Evolutionary conservation across 768 basidiomycete genomes (phyloP).

Genomic region (Rhodotorula taiwanensis): DNA sequence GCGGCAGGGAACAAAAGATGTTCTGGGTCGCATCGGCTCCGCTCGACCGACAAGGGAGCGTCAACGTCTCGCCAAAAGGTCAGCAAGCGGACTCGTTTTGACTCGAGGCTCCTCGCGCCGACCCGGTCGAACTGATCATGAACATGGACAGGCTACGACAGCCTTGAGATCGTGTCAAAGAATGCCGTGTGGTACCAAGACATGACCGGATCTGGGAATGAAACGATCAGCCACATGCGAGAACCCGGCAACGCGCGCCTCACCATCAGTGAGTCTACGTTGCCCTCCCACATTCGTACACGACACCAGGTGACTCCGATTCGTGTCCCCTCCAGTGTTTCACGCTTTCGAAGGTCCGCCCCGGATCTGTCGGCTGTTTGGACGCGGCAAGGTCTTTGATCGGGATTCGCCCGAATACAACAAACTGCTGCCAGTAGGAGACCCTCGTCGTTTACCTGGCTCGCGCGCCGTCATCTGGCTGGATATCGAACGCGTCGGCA

Average conservation of each 20-base stretch:
- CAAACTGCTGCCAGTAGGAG: conserved; percentile 13
- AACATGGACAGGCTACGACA: conserved; percentile 12
- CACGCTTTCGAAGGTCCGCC: conserved; percentile 22
- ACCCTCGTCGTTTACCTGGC: conserved; percentile 21
- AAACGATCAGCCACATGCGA: conserved; percentile 35
- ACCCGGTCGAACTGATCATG: too few relatives aligned
- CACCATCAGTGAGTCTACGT: conserved; percentile 31
- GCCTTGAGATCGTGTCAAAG: conserved; percentile 18
- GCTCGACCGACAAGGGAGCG: conserved; percentile 1
- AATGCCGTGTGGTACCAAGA: conserved; percentile 27
- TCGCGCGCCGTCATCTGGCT: conserved; percentile 30
- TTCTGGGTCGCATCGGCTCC: conserved; percentile 33
- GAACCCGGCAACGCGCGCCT: conserved; percentile 34
- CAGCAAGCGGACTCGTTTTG: not conserved
- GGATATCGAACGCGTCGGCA: conserved; percentile 26
- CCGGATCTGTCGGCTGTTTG: conserved; percentile 6
- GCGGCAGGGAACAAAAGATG: conserved; percentile 29
- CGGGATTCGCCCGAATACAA: conserved; percentile 23
- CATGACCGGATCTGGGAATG: conserved; percentile 26
- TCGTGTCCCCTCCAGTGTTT: not conserved
- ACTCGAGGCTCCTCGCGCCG: not conserved
- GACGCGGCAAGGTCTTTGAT: conserved; percentile 20
- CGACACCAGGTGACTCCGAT: not conserved
- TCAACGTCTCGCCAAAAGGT: conserved; percentile 32
- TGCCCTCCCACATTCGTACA: not conserved